A percentile compares a stretch with the other conserved stretches of the same genome.
These are phyloP conservation scores for Prunus mume DNA, from an alignment of 306 rosid species.

Conservation along the genomic window DNA sequence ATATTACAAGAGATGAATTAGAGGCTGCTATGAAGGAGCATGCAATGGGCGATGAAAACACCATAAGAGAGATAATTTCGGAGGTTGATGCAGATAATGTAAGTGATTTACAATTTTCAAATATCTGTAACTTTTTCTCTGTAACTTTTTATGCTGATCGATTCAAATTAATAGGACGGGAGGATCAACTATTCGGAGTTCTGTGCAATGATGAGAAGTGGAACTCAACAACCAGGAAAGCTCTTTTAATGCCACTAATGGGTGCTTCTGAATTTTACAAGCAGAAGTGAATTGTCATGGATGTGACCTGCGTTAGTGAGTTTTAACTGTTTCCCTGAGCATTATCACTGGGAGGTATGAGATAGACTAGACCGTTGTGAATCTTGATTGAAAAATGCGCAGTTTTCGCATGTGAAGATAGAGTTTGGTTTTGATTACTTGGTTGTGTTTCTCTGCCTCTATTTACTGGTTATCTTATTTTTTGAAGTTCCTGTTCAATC, in stretches of 20 bases:
- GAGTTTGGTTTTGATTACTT: conserved; percentile 24
- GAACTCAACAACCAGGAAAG: conserved; percentile 52
- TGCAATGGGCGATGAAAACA: conserved; percentile 75
- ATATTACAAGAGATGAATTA: conserved; percentile 79
- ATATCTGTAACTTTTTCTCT: conserved; percentile 2
- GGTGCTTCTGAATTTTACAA: conserved; percentile 14
- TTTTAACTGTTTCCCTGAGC: conserved; percentile 9
- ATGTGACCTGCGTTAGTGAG: conserved; percentile 22
- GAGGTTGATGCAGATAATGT: conserved; percentile 95
- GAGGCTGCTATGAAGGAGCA: conserved; percentile 90
- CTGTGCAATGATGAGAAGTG: conserved; percentile 96
- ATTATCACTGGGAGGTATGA: conserved; percentile 15
- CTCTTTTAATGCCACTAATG: conserved; percentile 27
- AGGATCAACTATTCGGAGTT: conserved; percentile 85
- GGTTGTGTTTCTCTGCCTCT: conserved; percentile 16
- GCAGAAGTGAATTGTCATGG: conserved; percentile 17
- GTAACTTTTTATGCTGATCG: conserved; percentile 14
- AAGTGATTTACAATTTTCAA: conserved; percentile 36
- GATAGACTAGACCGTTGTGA: neutral
- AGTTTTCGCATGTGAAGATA: conserved; percentile 22
- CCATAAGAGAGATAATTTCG: conserved; percentile 82
- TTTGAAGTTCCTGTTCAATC: conserved; percentile 15
- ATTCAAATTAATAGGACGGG: conserved; percentile 65
- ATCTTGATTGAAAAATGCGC: conserved; percentile 24
- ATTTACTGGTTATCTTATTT: conserved; percentile 20